Evolutionary conservation across 1,284 basidiomycete species (phyloP), one percentile per base, ranked within the genome.

Genomic region (Rhodotorula sp.): DNA sequence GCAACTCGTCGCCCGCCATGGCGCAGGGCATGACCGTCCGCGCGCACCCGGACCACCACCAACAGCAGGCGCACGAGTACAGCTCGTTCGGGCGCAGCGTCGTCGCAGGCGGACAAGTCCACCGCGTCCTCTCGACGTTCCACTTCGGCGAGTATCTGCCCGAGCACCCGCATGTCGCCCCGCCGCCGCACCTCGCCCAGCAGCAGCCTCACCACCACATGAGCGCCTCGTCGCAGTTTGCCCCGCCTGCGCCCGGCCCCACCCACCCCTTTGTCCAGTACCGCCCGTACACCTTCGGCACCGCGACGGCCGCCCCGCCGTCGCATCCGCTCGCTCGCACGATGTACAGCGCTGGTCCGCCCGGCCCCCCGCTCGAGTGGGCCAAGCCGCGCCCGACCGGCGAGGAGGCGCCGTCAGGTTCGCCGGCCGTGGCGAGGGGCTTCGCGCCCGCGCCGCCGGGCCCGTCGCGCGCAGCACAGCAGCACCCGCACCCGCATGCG

Each of bases 131-230:
- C 13, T 36, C 34, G 2, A 9, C 25, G 7, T 66, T 39, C 58
- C 19, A 25, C 10, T 66, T 62, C 51, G 19, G 46, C 51, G 58
- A 65, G 32, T 69, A 61, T 63, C 25, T 57, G 29, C 22, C 34
- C 46, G 46, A 67, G 29, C 44, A 29, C 22, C 29, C 58, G 41
- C 12, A 48, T 17, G 0, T 56, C n/a, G 7, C 27, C 34, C 54
- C n/a, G 13, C n/a, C 51, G 29, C 7, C 48, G 25, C 25, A 25
- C 39, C 60, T 50, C 25, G 48, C 13, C 27, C 60, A 51, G 34
- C 25, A 37, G 10, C 60, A 29, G 27, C n/a, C 7, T 3, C 37
- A 54, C 36, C 44, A 44, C 44, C 44, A 44, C 44, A 3, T 19
- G 9, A 19, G 44, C 50, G 39, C 37, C 2, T 27, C 21, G n/a